Evolutionary conservation across 495 filamentous ascomycete species (phyloP).

Genomic region (Trichoderma gamsii): DNA sequence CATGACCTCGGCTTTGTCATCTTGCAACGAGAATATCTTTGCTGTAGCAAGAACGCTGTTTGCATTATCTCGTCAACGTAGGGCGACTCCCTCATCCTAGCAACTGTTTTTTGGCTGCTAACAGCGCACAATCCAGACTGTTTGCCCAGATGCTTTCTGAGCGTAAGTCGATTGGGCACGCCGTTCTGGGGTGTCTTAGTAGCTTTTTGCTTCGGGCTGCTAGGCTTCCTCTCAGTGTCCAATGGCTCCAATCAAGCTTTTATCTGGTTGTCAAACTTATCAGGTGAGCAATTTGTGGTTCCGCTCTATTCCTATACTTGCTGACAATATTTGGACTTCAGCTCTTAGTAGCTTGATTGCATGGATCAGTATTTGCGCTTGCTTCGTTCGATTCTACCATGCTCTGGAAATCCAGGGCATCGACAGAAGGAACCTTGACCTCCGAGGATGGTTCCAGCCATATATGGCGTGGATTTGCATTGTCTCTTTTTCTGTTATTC

Average conservation of each 20-base stretch:
- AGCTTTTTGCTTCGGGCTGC: not conserved
- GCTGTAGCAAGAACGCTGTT: not conserved
- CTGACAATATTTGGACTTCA: not conserved
- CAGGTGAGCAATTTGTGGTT: not conserved
- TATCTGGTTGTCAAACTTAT: not conserved
- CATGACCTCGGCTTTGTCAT: constrained; percentile 4
- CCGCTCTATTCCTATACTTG: not conserved
- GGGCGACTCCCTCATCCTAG: not conserved
- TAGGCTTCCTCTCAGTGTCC: not conserved
- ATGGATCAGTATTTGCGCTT: not conserved
- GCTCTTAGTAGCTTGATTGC: not conserved
- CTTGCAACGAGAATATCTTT: not conserved
- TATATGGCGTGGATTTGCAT: constrained; percentile 10
- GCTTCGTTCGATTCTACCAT: not conserved
- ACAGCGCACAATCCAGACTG: not conserved
- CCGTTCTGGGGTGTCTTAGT: not conserved
- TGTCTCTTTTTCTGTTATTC: not conserved
- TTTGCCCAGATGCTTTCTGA: not conserved
- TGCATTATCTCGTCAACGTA: constrained; percentile 3
- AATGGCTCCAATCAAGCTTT: not conserved
- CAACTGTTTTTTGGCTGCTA: not conserved
- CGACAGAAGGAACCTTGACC: constrained; percentile 3
- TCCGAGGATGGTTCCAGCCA: constrained; percentile 5
- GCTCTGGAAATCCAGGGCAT: not conserved
- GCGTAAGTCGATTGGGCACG: not conserved